phyloP scores from a whole-genome alignment of 805 yeast genomes.

The Komagataella pastoris region DNA sequence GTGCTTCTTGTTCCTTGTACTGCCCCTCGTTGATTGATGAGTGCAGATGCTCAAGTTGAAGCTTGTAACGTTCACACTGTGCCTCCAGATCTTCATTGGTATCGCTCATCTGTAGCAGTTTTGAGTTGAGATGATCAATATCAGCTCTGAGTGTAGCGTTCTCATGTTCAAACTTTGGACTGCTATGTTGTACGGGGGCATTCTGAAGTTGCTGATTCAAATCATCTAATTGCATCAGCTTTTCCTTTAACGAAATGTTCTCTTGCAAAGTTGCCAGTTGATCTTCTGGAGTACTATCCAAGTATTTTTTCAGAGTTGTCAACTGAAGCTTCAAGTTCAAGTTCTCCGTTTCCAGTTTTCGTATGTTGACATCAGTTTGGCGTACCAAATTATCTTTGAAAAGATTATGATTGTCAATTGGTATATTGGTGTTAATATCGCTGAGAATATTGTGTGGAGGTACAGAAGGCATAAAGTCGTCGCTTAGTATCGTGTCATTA shows the following conservation, averaged over 20 bases:
- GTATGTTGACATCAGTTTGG: not conserved
- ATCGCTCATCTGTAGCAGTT: slow-evolving; percentile 40
- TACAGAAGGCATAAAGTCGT: not conserved
- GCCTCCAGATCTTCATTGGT: slow-evolving; percentile 21
- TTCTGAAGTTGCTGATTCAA: not conserved
- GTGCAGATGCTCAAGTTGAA: not conserved
- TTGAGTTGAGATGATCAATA: slow-evolving; percentile 30
- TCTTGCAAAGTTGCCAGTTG: not conserved
- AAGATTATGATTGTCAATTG: not conserved
- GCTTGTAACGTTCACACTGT: not conserved
- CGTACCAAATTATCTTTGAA: not conserved
- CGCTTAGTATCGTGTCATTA: not conserved
- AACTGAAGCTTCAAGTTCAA: not conserved
- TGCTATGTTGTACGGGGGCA: not conserved
- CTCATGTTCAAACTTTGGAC: not conserved
- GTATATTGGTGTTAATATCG: not conserved
- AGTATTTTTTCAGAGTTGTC: not conserved
- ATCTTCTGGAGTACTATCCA: not conserved
- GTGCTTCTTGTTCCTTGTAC: not conserved
- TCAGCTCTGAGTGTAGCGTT: not conserved
- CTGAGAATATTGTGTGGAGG: not conserved
- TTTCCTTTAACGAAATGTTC: not conserved
- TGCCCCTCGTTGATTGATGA: not conserved
- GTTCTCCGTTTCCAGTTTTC: not conserved
- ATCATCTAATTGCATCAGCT: not conserved